phyloP scores from a whole-genome alignment of 1,139 yeast genomes.

The Saccharomyces hybrid region DNA sequence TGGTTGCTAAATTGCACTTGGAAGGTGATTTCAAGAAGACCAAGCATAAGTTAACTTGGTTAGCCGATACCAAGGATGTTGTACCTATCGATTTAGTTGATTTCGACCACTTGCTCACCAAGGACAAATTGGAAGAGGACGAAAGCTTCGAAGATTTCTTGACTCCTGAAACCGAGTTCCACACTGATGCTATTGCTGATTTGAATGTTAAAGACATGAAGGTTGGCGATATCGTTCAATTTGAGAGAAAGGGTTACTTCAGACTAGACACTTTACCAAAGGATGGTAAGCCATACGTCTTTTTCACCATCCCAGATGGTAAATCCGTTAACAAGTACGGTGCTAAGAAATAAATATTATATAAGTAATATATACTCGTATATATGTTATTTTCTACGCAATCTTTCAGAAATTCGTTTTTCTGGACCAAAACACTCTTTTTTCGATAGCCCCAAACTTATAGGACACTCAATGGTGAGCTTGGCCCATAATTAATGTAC shows the following conservation, averaged over 20 bases:
- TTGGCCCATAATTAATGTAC: not conserved
- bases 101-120: constrained; percentile 91
- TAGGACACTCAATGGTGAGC: not conserved
- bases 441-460: not conserved
- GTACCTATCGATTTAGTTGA: constrained; percentile 75
- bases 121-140: constrained; percentile 91
- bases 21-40: constrained; percentile 98
- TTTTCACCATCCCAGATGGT: constrained; percentile 96
- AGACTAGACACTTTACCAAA: constrained; percentile 60
- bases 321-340: constrained; percentile 81
- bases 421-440: not conserved
- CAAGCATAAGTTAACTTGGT: constrained; percentile 91
- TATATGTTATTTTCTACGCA: not conserved
- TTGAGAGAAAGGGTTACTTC: constrained; percentile 95
- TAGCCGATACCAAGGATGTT: constrained; percentile 70
- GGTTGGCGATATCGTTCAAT: constrained; percentile 83
- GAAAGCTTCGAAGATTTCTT: constrained; percentile 91
- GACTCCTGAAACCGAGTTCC: constrained; percentile 84
- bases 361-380: not conserved
- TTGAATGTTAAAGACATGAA: constrained; percentile 66
- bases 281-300: constrained; percentile 58
- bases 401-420: not conserved
- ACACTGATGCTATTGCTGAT: constrained; percentile 71
- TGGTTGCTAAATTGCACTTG: constrained; percentile 77
- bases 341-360: constrained; percentile 42